phyloP scores from a whole-genome alignment of 1,284 basidiomycete genomes.

The Irpex sp. region DNA sequence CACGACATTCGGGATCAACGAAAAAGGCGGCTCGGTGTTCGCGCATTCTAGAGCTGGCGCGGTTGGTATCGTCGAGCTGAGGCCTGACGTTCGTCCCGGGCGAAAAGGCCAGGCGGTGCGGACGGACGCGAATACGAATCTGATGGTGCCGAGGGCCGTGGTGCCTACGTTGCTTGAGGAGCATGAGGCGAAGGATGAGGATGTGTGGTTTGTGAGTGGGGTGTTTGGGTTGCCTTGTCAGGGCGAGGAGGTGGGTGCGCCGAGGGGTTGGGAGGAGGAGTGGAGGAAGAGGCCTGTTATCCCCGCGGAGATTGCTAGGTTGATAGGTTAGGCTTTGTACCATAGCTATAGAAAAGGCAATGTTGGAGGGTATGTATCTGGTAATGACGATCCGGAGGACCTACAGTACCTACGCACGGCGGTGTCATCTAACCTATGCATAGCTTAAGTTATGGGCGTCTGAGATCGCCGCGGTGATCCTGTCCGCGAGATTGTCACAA shows the following conservation, averaged over 20 bases:
- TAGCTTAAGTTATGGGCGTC: too few relatives aligned
- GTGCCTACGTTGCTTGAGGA: constrained; percentile 60
- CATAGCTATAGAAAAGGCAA: too few relatives aligned
- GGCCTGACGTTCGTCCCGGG: constrained; percentile 17
- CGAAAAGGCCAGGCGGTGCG: constrained; percentile 50
- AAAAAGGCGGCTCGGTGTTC: constrained; percentile 41
- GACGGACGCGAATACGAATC: constrained; percentile 71
- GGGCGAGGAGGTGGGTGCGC: constrained; percentile 36
- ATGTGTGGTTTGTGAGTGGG: constrained; percentile 63
- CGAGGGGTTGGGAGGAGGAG: constrained; percentile 45
- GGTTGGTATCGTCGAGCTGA: constrained; percentile 57
- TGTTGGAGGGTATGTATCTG: too few relatives aligned
- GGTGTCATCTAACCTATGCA: too few relatives aligned
- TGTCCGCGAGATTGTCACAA: too few relatives aligned
- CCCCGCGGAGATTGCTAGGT: constrained; percentile 38
- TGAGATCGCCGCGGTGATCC: too few relatives aligned
- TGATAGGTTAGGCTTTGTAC: constrained; percentile 20
- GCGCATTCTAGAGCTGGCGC: constrained; percentile 61
- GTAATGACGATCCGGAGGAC: too few relatives aligned
- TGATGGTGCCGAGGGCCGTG: constrained; percentile 66
- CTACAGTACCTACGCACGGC: too few relatives aligned
- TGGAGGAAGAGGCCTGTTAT: constrained; percentile 50
- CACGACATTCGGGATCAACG: constrained; percentile 46
- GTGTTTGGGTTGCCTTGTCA: constrained; percentile 61
- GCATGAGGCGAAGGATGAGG: constrained; percentile 35